Conservation (phyloP, 257 asterid genomes). For the Fraxinus cuspidata region DNA sequence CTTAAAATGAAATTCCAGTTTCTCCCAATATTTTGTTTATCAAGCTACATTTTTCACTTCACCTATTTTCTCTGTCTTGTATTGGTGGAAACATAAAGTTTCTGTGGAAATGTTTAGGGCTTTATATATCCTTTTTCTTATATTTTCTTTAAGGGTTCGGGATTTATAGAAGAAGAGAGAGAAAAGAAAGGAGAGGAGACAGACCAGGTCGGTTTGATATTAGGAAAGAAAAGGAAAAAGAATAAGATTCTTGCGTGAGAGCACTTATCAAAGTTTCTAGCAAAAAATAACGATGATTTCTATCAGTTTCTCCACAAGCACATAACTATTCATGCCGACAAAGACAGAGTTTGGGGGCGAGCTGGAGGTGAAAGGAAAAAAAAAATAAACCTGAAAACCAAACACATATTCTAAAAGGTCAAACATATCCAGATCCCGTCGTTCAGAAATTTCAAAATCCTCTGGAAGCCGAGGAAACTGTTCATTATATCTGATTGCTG, state of each 20-base stretch:
- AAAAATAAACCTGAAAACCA: slow-evolving; percentile 80
- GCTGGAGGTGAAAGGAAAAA: slow-evolving; percentile 13
- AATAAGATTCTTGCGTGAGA: background rate
- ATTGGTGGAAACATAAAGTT: background rate
- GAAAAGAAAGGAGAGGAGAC: background rate
- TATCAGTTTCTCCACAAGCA: slow-evolving; percentile 4
- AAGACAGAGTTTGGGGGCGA: background rate
- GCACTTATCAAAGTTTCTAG: background rate
- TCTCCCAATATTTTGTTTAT: background rate
- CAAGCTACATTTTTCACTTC: background rate
- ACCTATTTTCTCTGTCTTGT: background rate
- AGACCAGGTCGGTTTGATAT: background rate
- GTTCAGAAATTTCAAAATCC: slow-evolving; percentile 65
- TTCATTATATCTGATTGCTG: slow-evolving; percentile 74
- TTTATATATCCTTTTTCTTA: background rate
- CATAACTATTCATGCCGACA: background rate
- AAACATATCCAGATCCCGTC: slow-evolving; percentile 82
- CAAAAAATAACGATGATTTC: background rate
- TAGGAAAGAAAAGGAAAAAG: background rate
- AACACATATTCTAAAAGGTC: slow-evolving; percentile 89
- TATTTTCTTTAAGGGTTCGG: background rate
- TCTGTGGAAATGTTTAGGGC: background rate
- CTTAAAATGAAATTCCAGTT: background rate
- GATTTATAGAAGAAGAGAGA: background rate
- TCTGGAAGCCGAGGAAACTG: slow-evolving; percentile 85